Evolutionary conservation across 192 early-diverging fungal genomes (phyloP).

Genomic region (Ramicandelaber brevisporus): DNA sequence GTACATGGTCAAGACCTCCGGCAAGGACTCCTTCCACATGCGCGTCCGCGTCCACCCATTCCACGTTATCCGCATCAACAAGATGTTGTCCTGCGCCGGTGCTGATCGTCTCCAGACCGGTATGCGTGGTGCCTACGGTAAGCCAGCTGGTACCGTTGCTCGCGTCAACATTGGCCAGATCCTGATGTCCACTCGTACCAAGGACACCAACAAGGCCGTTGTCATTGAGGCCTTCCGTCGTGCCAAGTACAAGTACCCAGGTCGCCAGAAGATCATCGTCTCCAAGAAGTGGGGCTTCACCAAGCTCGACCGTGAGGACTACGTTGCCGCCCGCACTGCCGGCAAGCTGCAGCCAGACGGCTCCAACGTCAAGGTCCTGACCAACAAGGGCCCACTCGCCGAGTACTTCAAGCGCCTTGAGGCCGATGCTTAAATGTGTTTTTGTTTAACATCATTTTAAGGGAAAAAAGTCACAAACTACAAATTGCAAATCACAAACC

Average conservation of each 20-base stretch:
- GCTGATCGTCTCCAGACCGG: slow-evolving; percentile 96
- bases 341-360: slow-evolving; percentile 76
- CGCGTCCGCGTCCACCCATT: slow-evolving; percentile 94
- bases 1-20: slow-evolving; percentile 89
- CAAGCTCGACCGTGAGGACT: slow-evolving; percentile 81
- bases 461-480: too few species aligned
- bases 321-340: slow-evolving; percentile 42
- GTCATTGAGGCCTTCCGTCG: slow-evolving; percentile 83
- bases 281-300: slow-evolving; percentile 99
- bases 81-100: slow-evolving; percentile 99
- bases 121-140: slow-evolving; percentile 99
- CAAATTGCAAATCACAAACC: too few species aligned
- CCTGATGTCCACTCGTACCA: slow-evolving; percentile 85
- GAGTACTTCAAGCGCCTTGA: slow-evolving; percentile 15
- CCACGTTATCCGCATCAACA: slow-evolving; percentile 99
- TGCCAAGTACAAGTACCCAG: slow-evolving; percentile 98
- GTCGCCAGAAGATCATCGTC: slow-evolving; percentile 94
- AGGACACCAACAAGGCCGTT: slow-evolving; percentile 76
- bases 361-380: slow-evolving; percentile 85
- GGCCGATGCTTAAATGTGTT: slow-evolving; percentile 3
- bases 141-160: slow-evolving; percentile 83
- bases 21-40: slow-evolving; percentile 99
- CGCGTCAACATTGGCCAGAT: slow-evolving; percentile 97
- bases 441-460: slow-evolving; percentile 1
- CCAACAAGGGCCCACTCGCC: slow-evolving; percentile 50